Evolutionary conservation across 2,329 filamentous ascomycete species (phyloP).

Genomic region (Talaromyces atroroseus): DNA sequence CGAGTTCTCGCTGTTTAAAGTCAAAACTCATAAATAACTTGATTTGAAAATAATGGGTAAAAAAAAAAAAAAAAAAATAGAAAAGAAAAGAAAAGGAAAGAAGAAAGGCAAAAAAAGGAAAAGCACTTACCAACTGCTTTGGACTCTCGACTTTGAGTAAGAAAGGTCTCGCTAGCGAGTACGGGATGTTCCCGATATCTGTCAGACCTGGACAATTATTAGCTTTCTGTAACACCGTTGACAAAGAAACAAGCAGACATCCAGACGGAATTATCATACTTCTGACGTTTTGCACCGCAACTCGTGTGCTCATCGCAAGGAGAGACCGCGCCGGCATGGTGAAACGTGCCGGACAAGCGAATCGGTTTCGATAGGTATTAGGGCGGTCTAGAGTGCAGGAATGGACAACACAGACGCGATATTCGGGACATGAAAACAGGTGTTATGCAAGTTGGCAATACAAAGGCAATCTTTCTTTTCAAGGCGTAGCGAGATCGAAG

Average conservation of each 20-base stretch:
- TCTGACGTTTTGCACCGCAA: constrained; percentile 12
- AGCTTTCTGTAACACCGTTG: background rate
- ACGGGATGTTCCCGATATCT: constrained; percentile 67
- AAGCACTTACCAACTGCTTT: constrained; percentile 58
- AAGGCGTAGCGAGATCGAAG: background rate
- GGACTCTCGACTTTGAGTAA: constrained; percentile 67
- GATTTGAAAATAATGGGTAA: too few relatives aligned
- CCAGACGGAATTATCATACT: background rate
- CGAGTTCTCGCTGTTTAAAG: constrained; percentile 50
- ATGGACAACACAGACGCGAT: background rate
- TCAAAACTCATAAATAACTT: background rate
- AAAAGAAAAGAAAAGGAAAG: too few relatives aligned
- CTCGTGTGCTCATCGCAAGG: constrained; percentile 14
- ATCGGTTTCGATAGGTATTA: background rate
- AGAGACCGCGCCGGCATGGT: constrained; percentile 14
- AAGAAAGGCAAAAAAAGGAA: background rate
- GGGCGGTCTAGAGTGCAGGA: constrained; percentile 1
- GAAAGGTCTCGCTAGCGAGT: constrained; percentile 60
- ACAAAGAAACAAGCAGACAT: background rate
- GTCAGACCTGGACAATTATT: constrained; percentile 46
- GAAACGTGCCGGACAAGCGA: background rate
- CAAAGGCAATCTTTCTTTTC: background rate
- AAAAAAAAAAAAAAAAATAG: too few relatives aligned
- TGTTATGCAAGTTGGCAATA: background rate
- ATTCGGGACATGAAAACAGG: constrained; percentile 8